Conservation (phyloP, 2,329 filamentous ascomycete genomes). For the Pezicula neosporulosa region DNA sequence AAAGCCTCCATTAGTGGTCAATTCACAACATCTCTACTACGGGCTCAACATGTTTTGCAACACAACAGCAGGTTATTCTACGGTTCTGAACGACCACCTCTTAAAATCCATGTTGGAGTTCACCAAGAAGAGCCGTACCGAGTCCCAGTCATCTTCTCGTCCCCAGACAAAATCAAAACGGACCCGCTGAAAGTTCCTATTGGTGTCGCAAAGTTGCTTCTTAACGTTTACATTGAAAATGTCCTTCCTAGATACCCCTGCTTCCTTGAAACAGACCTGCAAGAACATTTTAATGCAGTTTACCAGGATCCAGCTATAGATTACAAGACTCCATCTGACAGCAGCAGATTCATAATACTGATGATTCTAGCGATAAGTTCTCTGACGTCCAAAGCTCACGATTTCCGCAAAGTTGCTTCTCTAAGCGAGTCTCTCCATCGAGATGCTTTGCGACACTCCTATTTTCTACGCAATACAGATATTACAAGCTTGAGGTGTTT, state of each 20-base stretch:
- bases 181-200: constrained; percentile 11
- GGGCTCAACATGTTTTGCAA: background rate
- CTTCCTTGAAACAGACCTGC: constrained; percentile 11
- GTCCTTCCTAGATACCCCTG: constrained; percentile 18
- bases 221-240: constrained; percentile 15
- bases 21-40: background rate
- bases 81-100: constrained; percentile 17
- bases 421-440: constrained; percentile 16
- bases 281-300: constrained; percentile 9
- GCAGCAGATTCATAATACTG: constrained; percentile 9
- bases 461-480: constrained; percentile 7
- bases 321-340: background rate
- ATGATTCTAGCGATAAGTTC: constrained; percentile 17
- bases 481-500: constrained; percentile 11
- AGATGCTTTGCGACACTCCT: constrained; percentile 12
- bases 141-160: constrained; percentile 7
- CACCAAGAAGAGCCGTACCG: constrained; percentile 11
- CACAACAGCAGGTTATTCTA: constrained; percentile 18
- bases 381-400: constrained; percentile 13
- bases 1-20: too few species aligned
- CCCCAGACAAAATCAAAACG: constrained; percentile 2
- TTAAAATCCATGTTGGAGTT: constrained; percentile 18
- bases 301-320: constrained; percentile 3
- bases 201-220: constrained; percentile 14
- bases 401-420: constrained; percentile 18